Conservation (phyloP, 2,329 filamentous ascomycete genomes). For the Fusarium udum region DNA sequence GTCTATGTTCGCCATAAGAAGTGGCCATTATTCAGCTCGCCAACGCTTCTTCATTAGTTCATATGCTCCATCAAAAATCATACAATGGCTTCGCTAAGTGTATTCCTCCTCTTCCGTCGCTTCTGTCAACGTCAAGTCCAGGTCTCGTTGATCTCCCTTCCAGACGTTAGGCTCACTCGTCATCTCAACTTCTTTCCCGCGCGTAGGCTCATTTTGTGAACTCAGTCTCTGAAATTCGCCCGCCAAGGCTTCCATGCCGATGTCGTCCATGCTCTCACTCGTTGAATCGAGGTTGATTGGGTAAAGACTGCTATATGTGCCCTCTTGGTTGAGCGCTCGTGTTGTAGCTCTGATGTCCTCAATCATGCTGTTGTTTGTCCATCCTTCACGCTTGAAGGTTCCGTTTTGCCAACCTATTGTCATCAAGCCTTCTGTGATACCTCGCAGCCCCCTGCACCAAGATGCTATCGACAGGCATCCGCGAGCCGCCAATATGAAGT, state of each 20-base stretch:
- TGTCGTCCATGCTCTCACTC: conserved; percentile 5
- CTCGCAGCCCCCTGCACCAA: conserved; percentile 16
- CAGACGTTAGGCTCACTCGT: not conserved
- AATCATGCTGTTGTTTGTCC: conserved; percentile 2
- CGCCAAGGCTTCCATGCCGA: conserved; percentile 11
- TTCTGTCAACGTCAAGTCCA: conserved; percentile 14
- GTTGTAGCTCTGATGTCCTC: conserved; percentile 3
- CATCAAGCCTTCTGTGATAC: conserved; percentile 11
- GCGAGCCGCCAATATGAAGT: conserved; percentile 1
- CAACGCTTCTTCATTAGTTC: not conserved
- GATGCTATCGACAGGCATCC: not conserved
- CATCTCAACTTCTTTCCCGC: not conserved
- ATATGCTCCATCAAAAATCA: not conserved
- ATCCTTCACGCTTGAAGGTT: not conserved
- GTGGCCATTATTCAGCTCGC: no score
- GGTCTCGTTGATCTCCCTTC: conserved; percentile 16
- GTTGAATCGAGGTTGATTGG: conserved; percentile 6
- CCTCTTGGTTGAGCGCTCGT: not conserved
- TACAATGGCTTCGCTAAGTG: not conserved
- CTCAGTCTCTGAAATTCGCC: not conserved
- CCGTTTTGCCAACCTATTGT: conserved; percentile 7
- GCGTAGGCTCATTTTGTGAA: not conserved
- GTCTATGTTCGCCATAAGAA: not conserved
- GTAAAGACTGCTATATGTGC: conserved; percentile 8
- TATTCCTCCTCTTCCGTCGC: conserved; percentile 17